Evolutionary conservation across 1,284 basidiomycete species (phyloP).

Genomic region (Ustilago sp.): DNA sequence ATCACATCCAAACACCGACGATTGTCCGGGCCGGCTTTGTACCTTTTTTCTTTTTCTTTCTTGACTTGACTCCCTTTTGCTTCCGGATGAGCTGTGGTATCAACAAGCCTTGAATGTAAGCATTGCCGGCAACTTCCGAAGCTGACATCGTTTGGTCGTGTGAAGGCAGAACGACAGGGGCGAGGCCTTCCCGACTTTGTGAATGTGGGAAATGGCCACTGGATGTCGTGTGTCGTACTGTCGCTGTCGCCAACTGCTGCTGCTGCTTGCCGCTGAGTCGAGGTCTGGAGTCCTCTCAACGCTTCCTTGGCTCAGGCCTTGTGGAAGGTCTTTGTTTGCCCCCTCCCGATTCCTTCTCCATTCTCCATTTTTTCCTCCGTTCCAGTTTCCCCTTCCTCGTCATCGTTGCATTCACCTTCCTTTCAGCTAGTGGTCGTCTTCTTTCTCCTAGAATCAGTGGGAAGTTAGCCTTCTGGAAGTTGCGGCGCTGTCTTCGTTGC

Average conservation of each 20-base stretch:
- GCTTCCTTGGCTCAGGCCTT: not conserved
- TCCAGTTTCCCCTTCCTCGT: not conserved
- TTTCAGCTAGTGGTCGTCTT: constrained; percentile 2
- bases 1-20: constrained; percentile 4
- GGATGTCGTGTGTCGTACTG: not conserved
- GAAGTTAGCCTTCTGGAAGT: constrained; percentile 12
- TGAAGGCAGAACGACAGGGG: not conserved
- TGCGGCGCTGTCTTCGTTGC: constrained; percentile 4
- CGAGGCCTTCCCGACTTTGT: not conserved
- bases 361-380: not conserved
- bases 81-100: not conserved
- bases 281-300: constrained; percentile 2
- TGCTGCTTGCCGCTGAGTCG: not conserved
- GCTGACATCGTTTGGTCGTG: too few species aligned
- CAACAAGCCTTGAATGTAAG: too few species aligned
- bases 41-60: not conserved
- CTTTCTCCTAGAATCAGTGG: constrained; percentile 14
- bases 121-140: too few species aligned
- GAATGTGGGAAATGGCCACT: not conserved
- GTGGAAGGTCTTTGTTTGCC: not conserved
- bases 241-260: not conserved
- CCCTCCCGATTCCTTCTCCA: not conserved
- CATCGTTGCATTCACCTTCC: not conserved
- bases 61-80: not conserved
- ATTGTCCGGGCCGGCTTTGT: not conserved